Conservation (phyloP, 768 basidiomycete genomes). For the Glaciozyma antarctica region DNA sequence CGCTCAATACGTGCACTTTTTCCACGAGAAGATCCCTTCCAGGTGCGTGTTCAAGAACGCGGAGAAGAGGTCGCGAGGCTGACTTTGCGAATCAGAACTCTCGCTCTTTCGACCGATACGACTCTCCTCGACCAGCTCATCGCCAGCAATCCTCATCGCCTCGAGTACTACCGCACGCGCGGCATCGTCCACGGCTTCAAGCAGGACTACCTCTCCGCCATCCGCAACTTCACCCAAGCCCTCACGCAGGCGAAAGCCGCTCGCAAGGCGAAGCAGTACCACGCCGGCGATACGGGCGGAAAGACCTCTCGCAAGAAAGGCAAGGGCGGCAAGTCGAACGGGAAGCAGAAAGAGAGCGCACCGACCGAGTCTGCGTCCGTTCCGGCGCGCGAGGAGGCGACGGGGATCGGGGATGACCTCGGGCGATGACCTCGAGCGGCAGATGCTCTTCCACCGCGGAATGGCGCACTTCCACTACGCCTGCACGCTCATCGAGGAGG, state of each 20-base stretch:
- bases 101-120: constrained; percentile 74
- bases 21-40: constrained; percentile 90
- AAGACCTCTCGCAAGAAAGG: constrained; percentile 48
- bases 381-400: constrained; percentile 26
- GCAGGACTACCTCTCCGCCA: constrained; percentile 65
- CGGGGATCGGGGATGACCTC: constrained; percentile 47
- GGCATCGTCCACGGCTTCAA: constrained; percentile 83
- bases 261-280: constrained; percentile 48
- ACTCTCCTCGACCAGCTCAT: constrained; percentile 72
- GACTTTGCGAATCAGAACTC: constrained; percentile 50
- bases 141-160: constrained; percentile 57
- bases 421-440: constrained; percentile 78
- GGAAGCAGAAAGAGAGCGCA: background rate
- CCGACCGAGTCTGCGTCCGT: background rate
- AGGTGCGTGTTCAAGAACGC: constrained; percentile 47
- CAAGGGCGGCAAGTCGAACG: background rate
- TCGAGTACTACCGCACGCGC: constrained; percentile 80
- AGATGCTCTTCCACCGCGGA: constrained; percentile 71
- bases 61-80: background rate
- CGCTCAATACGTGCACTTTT: constrained; percentile 83
- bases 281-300: constrained; percentile 42
- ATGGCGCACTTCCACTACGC: constrained; percentile 75
- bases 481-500: constrained; percentile 60
- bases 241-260: constrained; percentile 64
- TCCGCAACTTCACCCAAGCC: constrained; percentile 70